phyloP scores from a whole-genome alignment of 2,329 filamentous ascomycete species.

The Waltergamsia citrina region DNA sequence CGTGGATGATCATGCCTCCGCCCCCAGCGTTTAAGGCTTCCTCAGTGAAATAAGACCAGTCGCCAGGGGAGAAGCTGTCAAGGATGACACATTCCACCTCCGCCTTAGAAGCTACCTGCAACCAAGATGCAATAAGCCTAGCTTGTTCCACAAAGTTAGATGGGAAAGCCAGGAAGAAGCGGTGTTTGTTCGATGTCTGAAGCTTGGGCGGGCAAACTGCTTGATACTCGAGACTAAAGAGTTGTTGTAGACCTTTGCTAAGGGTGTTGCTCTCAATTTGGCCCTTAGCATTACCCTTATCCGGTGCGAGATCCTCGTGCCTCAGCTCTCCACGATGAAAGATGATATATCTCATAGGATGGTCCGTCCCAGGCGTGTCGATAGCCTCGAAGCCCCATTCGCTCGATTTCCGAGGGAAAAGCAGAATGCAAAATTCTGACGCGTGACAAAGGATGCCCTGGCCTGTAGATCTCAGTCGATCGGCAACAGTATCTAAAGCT shows the following conservation, averaged over 20 bases:
- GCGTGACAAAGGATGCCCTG: constrained; percentile 23
- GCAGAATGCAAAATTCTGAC: constrained; percentile 23
- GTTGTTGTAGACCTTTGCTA: not conserved
- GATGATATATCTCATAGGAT: constrained; percentile 1
- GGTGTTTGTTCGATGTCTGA: not conserved
- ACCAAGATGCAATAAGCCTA: constrained; percentile 32
- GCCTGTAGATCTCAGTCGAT: constrained; percentile 22
- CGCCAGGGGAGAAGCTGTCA: constrained; percentile 27
- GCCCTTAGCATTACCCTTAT: not conserved
- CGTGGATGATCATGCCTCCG: constrained; percentile 33
- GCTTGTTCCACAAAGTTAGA: constrained; percentile 19
- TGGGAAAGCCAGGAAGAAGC: constrained; percentile 42
- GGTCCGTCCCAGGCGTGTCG: not conserved
- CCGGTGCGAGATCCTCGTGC: not conserved
- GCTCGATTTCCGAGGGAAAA: constrained; percentile 23
- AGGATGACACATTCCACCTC: constrained; percentile 31
- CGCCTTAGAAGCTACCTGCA: constrained; percentile 15
- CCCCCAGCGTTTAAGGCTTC: constrained; percentile 12
- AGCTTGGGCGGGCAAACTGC: not conserved
- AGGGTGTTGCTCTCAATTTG: not conserved
- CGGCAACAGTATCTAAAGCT: constrained; percentile 16
- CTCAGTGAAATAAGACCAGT: constrained; percentile 40
- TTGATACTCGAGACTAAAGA: not conserved
- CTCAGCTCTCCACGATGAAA: not conserved
- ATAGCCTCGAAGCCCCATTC: constrained; percentile 2